Percentiles rank a stretch among this genome's conserved stretches.
Conservation (phyloP, 768 basidiomycete species). For the Mycena galericulata region DNA sequence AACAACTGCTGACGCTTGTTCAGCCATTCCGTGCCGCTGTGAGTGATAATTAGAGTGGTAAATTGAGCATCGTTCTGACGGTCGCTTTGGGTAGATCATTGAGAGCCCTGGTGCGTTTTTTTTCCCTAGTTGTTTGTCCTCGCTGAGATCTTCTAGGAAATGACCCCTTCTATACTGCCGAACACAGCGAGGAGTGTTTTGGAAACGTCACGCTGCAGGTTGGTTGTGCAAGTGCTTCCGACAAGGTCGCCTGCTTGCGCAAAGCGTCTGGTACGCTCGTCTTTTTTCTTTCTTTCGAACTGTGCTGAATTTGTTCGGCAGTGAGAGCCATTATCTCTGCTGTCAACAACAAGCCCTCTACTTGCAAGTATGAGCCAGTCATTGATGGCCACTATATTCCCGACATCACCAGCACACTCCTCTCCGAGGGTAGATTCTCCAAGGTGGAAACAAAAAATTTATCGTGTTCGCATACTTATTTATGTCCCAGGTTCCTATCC, state of each 20-base stretch:
- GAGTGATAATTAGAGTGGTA: neutral
- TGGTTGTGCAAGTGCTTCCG: constrained; percentile 24
- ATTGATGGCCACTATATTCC: constrained; percentile 39
- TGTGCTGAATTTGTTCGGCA: neutral
- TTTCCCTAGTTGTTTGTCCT: neutral
- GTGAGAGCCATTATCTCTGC: constrained; percentile 41
- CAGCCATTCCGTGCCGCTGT: constrained; percentile 38
- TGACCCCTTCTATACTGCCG: constrained; percentile 34
- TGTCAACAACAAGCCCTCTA: constrained; percentile 43
- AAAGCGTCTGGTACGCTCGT: constrained; percentile 22
- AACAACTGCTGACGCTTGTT: neutral
- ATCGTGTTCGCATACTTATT: neutral
- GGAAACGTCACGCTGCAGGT: constrained; percentile 32
- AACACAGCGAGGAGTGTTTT: constrained; percentile 32
- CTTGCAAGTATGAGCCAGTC: constrained; percentile 38
- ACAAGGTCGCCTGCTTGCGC: constrained; percentile 33
- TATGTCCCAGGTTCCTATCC: constrained; percentile 29
- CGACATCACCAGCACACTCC: constrained; percentile 41
- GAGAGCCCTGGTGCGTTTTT: constrained; percentile 31
- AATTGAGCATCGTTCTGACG: neutral
- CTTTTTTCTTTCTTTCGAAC: neutral
- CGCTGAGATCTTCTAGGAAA: constrained; percentile 13
- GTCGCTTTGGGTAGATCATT: constrained; percentile 12
- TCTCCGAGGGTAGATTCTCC: constrained; percentile 41
- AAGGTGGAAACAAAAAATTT: too few species aligned